Base-by-base conservation (phyloP, 305 asterid species). In the Fraxinus nigra region DNA sequence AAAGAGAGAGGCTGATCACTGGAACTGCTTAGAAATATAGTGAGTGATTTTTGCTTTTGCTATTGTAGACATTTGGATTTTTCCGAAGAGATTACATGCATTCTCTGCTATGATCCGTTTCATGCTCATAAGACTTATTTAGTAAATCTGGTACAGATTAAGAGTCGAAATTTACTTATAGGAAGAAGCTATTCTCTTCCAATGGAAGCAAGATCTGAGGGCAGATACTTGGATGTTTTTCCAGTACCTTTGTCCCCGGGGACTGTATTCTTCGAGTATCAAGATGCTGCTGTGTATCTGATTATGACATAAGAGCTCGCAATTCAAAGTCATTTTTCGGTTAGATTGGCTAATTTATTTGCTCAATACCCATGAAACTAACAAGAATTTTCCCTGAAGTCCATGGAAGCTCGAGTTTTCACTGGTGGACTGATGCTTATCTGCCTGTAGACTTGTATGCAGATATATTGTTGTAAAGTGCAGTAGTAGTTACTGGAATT, bases 11-110 rank as follows among this genome's bases (percentile, higher is more conserved):
- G 84, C 88, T 96, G 84, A 87, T 96, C 84, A 96, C 98, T 3
- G 99, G 99, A 86, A 96, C 98, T 65, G 99, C 99, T 76, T 96
- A 86, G 89, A 72, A 20, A 81, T 40, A 56, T 32, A 90, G 94
- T 92, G 73, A 78, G 88, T 80, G 14, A 56, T 43, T 7, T 69
- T 72, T 34, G 37, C 63, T 30, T 40, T 70, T 59, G 20, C 72
- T 59, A 67, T 24, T 78, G 2, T 26, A 10, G 72, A 22, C n/a
- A 26, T 63, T 48, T 54, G 69, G 59, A 38, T 24, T 37, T 56
- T 5, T 7, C 14, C 35, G 40, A 46, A 20, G 78, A 24, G 73
- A 51, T 48, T 76, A 70, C 26, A 10, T 54, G 37, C 65, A 54
- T n/a, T 59, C 24, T 59, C 69, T 59, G 13, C 69, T 59, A 20